Conservation (phyloP, 129 eudicot genomes). For the Lactuca saligna region DNA sequence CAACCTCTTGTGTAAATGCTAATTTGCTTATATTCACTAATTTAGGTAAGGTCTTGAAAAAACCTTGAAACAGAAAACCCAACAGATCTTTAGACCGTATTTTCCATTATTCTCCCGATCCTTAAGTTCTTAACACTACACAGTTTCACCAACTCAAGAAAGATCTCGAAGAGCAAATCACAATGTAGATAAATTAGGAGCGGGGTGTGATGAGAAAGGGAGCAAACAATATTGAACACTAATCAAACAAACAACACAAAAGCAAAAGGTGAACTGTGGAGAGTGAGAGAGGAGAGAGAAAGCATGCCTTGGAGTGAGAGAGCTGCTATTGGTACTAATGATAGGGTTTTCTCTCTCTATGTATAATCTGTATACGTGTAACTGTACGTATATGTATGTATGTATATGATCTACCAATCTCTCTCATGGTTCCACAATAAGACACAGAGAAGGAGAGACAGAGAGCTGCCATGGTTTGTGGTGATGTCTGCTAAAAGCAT, state of each 20-base stretch:
- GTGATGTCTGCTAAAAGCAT: constrained; percentile 41
- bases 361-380: constrained; percentile 17
- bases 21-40: constrained; percentile 21
- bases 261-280: constrained; percentile 18
- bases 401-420: constrained; percentile 21
- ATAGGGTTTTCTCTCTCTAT: constrained; percentile 7
- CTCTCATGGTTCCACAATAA: constrained; percentile 20
- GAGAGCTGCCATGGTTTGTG: constrained; percentile 41
- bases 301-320: constrained; percentile 26
- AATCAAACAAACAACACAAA: constrained; percentile 19
- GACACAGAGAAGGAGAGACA: constrained; percentile 39
- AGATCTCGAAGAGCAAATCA: constrained; percentile 27
- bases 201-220: constrained; percentile 19
- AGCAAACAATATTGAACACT: constrained; percentile 33
- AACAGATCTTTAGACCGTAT: neutral
- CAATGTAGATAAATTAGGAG: constrained; percentile 24
- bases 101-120: constrained; percentile 3
- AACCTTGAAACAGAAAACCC: constrained; percentile 1
- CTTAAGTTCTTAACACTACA: neutral
- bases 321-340: constrained; percentile 18
- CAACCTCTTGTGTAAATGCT: constrained; percentile 1
- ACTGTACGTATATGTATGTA: constrained; percentile 6
- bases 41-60: constrained; percentile 19
- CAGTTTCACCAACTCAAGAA: neutral
- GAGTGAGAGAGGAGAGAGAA: constrained; percentile 25